phyloP scores from a whole-genome alignment of 2,329 filamentous ascomycete genomes.

The Botrytis hyacinthi region DNA sequence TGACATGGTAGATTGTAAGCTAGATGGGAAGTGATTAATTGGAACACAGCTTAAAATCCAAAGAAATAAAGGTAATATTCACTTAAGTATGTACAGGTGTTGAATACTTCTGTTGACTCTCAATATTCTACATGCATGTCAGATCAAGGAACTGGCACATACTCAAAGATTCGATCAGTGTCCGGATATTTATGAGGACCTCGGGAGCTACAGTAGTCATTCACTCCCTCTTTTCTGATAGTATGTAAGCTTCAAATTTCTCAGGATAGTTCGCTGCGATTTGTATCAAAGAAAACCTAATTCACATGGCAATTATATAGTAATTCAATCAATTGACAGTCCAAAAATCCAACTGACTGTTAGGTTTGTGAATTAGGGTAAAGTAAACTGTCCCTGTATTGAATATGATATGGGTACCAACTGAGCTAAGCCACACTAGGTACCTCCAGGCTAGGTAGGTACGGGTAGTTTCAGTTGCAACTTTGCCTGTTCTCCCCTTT shows the following conservation, averaged over 20 bases:
- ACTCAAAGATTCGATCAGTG: neutral
- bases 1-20: fast-evolving
- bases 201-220: neutral
- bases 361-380: fast-evolving
- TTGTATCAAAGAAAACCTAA: neutral
- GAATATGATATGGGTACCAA: neutral
- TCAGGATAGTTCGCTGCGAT: neutral
- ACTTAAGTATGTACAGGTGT: neutral
- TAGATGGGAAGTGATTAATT: neutral
- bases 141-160: neutral
- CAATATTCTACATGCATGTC: neutral
- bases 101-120: neutral
- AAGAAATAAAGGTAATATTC: fast-evolving
- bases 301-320: neutral
- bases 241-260: neutral
- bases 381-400: neutral
- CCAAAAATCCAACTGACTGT: neutral
- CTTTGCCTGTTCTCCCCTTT: neutral
- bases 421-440: neutral
- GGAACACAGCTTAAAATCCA: neutral
- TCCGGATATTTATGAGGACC: fast-evolving
- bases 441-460: too few species aligned
- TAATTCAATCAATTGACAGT: fast-evolving
- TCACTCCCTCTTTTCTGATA: neutral
- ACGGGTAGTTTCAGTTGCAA: neutral